Base-by-base conservation (phyloP, 139 green algal species). In the Mesotaenium endlicherianum region DNA sequence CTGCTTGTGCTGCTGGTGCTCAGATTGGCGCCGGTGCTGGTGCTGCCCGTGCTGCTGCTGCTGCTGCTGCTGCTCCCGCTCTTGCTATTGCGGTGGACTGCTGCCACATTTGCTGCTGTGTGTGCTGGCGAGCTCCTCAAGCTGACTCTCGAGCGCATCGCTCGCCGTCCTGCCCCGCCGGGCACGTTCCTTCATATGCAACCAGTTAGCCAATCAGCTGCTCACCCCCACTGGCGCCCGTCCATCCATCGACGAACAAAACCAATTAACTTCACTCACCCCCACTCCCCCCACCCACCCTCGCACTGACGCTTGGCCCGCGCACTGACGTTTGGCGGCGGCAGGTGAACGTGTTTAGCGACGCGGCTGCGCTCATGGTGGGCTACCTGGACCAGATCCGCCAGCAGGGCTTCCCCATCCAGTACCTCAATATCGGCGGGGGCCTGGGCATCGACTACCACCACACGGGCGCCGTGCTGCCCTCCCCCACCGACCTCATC, bases 401-500 rank as follows among this genome's bases (percentile, higher is more conserved):
- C 30, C 90, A 75, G 1, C 89, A 98, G 88, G 95, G 95, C 72
- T 98, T 98, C 90, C 74, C 96, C 70, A 85, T 97, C 38, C 80
- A 93, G 82, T 98, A 97, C 90, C 90, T 98, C 30, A 98, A 98
- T 92, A 98, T 98, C 57, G 95, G 95, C 6, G 95, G 95, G 34
- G 95, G 95, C 16, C 93, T 98, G 59, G 95, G 95, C 89, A 97
- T 98, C 76, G 95, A 98, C 87, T 98, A 98, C 89, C 80, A 91
- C 44, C 92, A 77, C 87, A 93, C 91, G 80, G 93, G 91, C 40
- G 91, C 92, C 53, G 74, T 90, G 31, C 90, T 98, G 84, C 95
- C 95, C 45, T 93, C 93, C 16, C 95, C 95, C 45, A 95, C 84
- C 30, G 95, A 98, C 84, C 92, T 98, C 50, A 97, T 98, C 44